Base-by-base conservation (phyloP, 345 rosid species). In the Hibiscus syriacus region DNA sequence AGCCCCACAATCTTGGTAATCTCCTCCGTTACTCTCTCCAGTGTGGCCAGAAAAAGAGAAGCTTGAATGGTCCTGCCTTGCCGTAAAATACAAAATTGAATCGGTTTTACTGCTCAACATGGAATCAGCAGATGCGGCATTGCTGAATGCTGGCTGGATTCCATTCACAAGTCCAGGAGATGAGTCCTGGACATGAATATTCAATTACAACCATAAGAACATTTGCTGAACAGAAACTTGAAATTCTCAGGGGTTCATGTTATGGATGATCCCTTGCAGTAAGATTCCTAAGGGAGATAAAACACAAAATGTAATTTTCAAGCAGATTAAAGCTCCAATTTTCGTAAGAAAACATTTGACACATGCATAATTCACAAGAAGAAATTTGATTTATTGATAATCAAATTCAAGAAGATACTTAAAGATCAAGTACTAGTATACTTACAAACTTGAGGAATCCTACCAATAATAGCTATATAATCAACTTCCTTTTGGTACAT, bases 1-100 rank as follows among this genome's bases (percentile, higher is more conserved):
- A 64, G 89, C 97, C 61, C 88, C 97, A 77, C 98, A 91, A 58
- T 91, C 98, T 79, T 94, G 99, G 74, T 82, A 85, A 82, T 92
- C 98, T 23, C 78, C 93, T 49, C 79, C 79, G 65, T 79, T 82
- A 76, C 88, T 82, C 68, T 95, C 97, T 69, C 92, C 97, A 22
- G 90, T 87, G 63, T 83, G 67, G 73, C 92, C 95, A 73, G 99
- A 94, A 82, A 92, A 90, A 2, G 97, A 95, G 73, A 95, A 81
- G 77, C 55, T 84, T 7, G 93, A 86, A 70, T 83, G 91, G 32
- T 80, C 80, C 64, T 76, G 92, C 70, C 78, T 83, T 3, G 81
- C 57, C 2, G 78, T 61, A 54, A 83, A 84, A 81, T 90, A 81
- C 29, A 88, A 78, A 60, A 89, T 50, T 48, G 99, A 88, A 75